Evolutionary conservation across 108 stramenopile species (phyloP).

Genomic region (Fragilaria radians): DNA sequence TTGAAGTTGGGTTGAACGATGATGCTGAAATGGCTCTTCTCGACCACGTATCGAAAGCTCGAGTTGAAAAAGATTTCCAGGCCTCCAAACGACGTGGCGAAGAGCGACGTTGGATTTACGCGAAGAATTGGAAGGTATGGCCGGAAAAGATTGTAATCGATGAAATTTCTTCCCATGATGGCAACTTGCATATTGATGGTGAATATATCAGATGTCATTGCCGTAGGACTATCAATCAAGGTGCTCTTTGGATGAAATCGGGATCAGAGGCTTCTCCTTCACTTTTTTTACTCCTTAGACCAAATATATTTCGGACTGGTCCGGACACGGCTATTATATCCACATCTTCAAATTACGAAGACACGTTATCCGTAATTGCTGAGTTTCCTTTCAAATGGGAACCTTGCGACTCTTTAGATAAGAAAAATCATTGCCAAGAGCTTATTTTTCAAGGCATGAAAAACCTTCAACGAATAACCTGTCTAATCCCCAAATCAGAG

Average conservation of each 20-base stretch:
- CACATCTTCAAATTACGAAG: conserved; percentile 27
- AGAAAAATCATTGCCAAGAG: conserved; percentile 11
- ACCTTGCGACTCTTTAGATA: conserved; percentile 51
- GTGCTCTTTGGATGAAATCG: conserved; percentile 49
- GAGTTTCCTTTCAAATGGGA: conserved; percentile 44
- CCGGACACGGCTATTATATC: conserved; percentile 52
- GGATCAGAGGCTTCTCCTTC: conserved; percentile 14
- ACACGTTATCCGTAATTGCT: conserved; percentile 30
- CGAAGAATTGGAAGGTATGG: conserved; percentile 59
- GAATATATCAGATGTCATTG: conserved; percentile 33
- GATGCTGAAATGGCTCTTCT: conserved; percentile 18
- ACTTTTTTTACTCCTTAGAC: conserved; percentile 46
- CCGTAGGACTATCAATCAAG: conserved; percentile 44
- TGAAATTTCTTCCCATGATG: not conserved
- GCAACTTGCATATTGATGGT: conserved; percentile 13
- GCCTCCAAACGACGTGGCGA: conserved; percentile 20
- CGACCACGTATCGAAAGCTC: conserved; percentile 2
- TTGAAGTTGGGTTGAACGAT: conserved; percentile 35
- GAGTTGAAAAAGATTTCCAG: conserved; percentile 16
- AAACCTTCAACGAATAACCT: conserved; percentile 11
- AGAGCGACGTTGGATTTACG: conserved; percentile 46
- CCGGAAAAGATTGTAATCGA: conserved; percentile 32
- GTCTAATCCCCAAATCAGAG: conserved; percentile 12
- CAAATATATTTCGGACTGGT: conserved; percentile 42
- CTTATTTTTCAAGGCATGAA: not conserved